Evolutionary conservation across 2,329 filamentous ascomycete genomes (phyloP), one percentile per base, ranked within the genome.

Genomic region (Colletotrichum liriopes): DNA sequence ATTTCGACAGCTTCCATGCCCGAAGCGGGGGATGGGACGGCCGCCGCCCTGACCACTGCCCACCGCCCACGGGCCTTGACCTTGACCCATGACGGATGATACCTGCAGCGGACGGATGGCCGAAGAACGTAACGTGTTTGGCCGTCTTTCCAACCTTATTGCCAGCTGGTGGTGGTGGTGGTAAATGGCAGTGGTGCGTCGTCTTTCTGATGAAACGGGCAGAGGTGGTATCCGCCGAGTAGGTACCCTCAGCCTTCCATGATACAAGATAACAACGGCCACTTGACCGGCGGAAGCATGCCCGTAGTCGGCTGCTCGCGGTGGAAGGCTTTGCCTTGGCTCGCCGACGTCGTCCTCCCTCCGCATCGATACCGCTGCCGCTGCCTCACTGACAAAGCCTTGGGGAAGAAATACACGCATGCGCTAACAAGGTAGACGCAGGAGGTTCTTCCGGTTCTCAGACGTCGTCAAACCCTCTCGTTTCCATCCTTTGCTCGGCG

Each of bases 381-480:
- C 52, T 12, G 52, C 52, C 9, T 29, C 32, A 55, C 18, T 32
- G n/a, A n/a, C 16, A 11, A 16, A 61, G 43, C 32, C 58, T 62
- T 62, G 8, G 37, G 52, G 8, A 55, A 39, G 11, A 52, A 9
- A 12, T n/a, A n/a, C 7, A 37, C 49, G 16, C 37, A 65, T 11
- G 51, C 52, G 52, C 32, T 58, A 47, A 45, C 66, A 41, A 65
- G 66, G 61, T 39, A 43, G 61, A 47, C 37, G 26, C 61, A 66
- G 45, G 54, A 56, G 54, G 12, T 54, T 62, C 67, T 56, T 41
- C 56, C 16, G 32, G 51, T 55, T n/a, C 64, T 71, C 62, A 71
- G 39, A 71, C 63, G 67, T 71, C 63, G 67, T 67, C 68, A 67
- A 71, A 63, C 56, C 61, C 58, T 56, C 56, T 51, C 51, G 56